A percentile compares a stretch with the other conserved stretches of the same genome.
Evolutionary conservation across 2,329 filamentous ascomycete genomes (phyloP).

Genomic region (Camillea tinctor): DNA sequence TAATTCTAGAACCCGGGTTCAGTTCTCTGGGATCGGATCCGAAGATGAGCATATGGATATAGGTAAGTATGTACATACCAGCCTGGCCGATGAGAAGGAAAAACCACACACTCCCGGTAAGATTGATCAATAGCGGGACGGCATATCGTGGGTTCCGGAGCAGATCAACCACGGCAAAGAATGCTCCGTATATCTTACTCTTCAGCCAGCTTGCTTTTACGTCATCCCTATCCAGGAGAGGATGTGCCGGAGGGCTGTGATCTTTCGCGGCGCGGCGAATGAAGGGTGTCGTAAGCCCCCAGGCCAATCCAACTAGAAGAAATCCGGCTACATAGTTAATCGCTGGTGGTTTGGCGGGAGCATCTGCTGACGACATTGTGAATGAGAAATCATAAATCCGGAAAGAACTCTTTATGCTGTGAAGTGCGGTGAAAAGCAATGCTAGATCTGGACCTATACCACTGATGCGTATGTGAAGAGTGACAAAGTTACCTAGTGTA

Average conservation of each 20-base stretch:
- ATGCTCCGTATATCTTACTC: slow-evolving; percentile 60
- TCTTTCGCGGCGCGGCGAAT: slow-evolving; percentile 81
- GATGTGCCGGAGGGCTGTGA: slow-evolving; percentile 64
- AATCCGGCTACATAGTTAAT: slow-evolving; percentile 88
- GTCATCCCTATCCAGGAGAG: slow-evolving; percentile 49
- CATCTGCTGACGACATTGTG: slow-evolving; percentile 23
- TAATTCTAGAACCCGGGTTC: slow-evolving; percentile 58
- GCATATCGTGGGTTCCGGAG: slow-evolving; percentile 81
- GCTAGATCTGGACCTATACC: too few relatives aligned
- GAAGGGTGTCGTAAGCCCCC: slow-evolving; percentile 91
- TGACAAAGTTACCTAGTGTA: too few relatives aligned
- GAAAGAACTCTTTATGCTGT: neutral
- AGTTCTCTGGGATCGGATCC: slow-evolving; percentile 1
- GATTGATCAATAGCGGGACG: slow-evolving; percentile 78
- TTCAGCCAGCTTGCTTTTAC: slow-evolving; percentile 60
- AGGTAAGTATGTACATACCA: slow-evolving; percentile 54
- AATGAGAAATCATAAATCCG: neutral
- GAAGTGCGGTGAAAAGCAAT: neutral
- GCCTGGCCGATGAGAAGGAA: slow-evolving; percentile 91
- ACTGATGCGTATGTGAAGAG: too few relatives aligned
- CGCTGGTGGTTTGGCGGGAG: slow-evolving; percentile 44
- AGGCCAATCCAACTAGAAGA: slow-evolving; percentile 85
- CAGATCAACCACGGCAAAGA: slow-evolving; percentile 76
- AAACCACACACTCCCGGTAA: slow-evolving; percentile 95
- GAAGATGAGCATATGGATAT: slow-evolving; percentile 1